Percentiles rank a stretch among this genome's conserved stretches.
These are phyloP conservation scores for Cutaneotrichosporon cavernicola DNA, from an alignment of 1,284 basidiomycete species.

Conservation along the genomic window DNA sequence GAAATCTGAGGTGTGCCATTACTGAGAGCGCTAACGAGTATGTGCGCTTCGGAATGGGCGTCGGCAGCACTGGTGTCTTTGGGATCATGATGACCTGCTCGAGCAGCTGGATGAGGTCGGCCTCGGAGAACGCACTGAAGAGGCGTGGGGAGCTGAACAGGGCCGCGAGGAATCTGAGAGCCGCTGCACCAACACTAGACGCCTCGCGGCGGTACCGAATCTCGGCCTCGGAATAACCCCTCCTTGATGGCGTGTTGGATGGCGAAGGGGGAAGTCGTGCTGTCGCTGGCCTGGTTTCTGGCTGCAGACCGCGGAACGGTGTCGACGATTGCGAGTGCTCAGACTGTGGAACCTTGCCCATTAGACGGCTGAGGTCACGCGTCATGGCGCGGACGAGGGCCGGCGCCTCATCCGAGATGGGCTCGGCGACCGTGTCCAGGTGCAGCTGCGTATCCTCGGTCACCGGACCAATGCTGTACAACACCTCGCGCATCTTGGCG, in stretches of 20 bases:
- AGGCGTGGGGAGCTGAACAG: constrained; percentile 36
- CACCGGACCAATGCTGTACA: constrained; percentile 25
- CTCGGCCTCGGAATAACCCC: constrained; percentile 50
- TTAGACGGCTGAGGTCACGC: constrained; percentile 41
- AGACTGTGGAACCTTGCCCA: constrained; percentile 41
- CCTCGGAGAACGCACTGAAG: constrained; percentile 40
- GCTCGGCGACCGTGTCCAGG: constrained; percentile 15
- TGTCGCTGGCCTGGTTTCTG: neutral
- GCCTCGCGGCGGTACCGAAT: constrained; percentile 50
- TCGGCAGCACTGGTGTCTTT: constrained; percentile 44
- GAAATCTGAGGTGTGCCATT: constrained; percentile 42
- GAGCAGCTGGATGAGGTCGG: constrained; percentile 45
- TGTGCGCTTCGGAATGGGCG: constrained; percentile 51
- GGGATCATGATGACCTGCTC: constrained; percentile 47
- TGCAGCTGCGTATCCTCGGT: constrained; percentile 3
- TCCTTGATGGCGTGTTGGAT: constrained; percentile 12
- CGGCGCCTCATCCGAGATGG: constrained; percentile 44
- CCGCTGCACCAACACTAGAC: constrained; percentile 43
- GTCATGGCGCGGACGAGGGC: constrained; percentile 46
- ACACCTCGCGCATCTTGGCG: constrained; percentile 28
- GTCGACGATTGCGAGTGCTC: constrained; percentile 29
- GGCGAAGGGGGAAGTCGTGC: constrained; percentile 12
- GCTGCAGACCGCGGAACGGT: constrained; percentile 31
- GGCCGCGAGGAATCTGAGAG: constrained; percentile 40
- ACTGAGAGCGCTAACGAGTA: constrained; percentile 48